Base-by-base conservation (phyloP, 306 rosid genomes). In the Gleditsia sinensis region DNA sequence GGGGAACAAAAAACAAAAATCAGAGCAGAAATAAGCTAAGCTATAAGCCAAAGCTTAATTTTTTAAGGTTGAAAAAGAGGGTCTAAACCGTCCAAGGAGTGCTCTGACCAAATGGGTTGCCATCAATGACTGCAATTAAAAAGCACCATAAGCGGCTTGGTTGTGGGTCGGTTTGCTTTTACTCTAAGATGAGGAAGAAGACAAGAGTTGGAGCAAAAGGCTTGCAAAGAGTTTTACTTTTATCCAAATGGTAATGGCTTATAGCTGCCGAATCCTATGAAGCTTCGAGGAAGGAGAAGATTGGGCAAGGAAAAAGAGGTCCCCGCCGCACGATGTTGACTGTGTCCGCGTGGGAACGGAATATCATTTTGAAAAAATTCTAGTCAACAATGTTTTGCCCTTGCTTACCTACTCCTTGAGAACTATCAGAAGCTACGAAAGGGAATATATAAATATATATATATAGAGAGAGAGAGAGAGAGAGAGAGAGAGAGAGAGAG, bases 201-300 rank as follows among this genome's bases (percentile, higher is more conserved):
- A 50, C 74, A 69, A 37, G 54, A 48, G 54, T n/a, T 46, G 20
- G 3, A 62, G 48, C 67, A 79, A 78, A 69, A 28, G 6, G 42
- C 49, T 75, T n/a, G n/a, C n/a, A n/a, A n/a, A n/a, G n/a, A n/a
- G 50, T 34, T 33, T 5, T 12, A 50, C 70, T 2, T 64, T n/a
- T 63, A 49, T 33, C 27, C 16, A 67, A 76, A 72, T 24, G 3
- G 81, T 25, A 50, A 10, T 27, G 24, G 4, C 1, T 25, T 40
- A 10, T 27, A 32, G 4, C 1, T 39, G 28, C 27, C 32, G 59
- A 51, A 65, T 71, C 13, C 16, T 19, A 58, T 7, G 81, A 83
- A 80, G 65, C 49, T 80, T 71, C 84, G 34, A 48, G 46, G 87
- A 80, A 83, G 83, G 58, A 56, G 53, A 20, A 19, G 69, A n/a